Conservation (phyloP, 352 stramenopile genomes). For the Saprolegnia diclina region DNA sequence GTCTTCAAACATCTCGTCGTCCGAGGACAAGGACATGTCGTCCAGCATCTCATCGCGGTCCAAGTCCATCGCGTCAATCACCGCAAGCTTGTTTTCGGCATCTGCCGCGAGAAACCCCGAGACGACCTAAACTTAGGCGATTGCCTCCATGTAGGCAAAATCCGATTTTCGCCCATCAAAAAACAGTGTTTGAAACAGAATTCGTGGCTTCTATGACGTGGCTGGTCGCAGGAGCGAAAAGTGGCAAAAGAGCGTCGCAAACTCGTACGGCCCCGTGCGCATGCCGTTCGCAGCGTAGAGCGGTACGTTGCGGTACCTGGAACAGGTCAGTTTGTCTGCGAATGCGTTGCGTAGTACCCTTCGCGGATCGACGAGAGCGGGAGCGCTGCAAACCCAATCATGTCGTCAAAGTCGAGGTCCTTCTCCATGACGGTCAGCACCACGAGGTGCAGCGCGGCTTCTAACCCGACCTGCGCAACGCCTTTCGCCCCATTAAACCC, state of each 20-base stretch:
- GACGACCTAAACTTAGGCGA: too few relatives aligned
- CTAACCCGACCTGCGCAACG: conserved; percentile 8
- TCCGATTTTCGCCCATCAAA: too few relatives aligned
- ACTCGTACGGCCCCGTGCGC: conserved; percentile 19
- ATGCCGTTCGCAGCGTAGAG: conserved; percentile 33
- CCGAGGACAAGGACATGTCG: conserved; percentile 69
- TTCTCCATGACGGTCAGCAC: conserved; percentile 45
- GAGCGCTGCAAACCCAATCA: conserved; percentile 36
- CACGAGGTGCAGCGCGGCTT: conserved; percentile 35
- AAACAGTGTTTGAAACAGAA: too few relatives aligned
- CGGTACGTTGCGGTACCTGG: conserved; percentile 36
- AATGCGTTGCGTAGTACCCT: neutral
- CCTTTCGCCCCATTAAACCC: conserved; percentile 8
- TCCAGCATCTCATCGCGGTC: conserved; percentile 68
- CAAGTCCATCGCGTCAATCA: neutral
- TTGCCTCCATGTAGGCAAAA: too few relatives aligned
- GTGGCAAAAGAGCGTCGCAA: conserved; percentile 24
- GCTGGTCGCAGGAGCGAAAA: conserved; percentile 11
- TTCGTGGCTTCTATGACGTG: neutral
- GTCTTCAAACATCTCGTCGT: conserved; percentile 78
- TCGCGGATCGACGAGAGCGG: conserved; percentile 31
- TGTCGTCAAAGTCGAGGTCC: conserved; percentile 34
- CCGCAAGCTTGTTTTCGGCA: neutral
- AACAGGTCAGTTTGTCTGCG: neutral
- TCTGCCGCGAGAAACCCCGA: neutral